Base-by-base conservation (phyloP, 2,329 filamentous ascomycete genomes). In the Dothideomycetes sp. region DNA sequence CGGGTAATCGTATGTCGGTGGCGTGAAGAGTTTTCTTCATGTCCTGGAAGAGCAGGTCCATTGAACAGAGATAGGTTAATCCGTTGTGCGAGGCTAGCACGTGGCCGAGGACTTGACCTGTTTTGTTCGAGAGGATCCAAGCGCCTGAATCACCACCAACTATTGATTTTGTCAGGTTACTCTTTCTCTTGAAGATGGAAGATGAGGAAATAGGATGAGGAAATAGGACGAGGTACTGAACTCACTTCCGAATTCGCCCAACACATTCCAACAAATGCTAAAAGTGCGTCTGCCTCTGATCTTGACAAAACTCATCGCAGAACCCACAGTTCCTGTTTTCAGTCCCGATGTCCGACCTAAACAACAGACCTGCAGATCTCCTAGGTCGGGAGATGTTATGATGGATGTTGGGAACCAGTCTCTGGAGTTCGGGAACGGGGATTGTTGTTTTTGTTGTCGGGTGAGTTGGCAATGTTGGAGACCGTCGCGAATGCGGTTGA, bases 91-190 rank as follows among this genome's bases (percentile, higher is more conserved):
- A 77, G 0, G 89, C 89, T 10, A 96, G 70, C 0, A 96, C 84
- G 53, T 95, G 89, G 0, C 89, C 89, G 51, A 85, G 91, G 3
- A 95, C 77, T 25, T 79, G 75, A 1, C 86, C 86, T n/a, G 79
- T 71, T 5, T 73, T 71, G 43, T 84, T 81, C 51, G 89, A 84
- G 12, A 95, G 78, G 4, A 96, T 77, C 89, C 89, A 96, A 0
- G 89, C 89, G 4, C 89, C 89, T 5, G 82, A 89, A 58, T 96
- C 89, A 13, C 89, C 89, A 2, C 88, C 88, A 10, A 91, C 77
- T 62, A 55, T 49, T 53, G 47, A 33, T 31, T n/a, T 15, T 10
- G 29, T 42, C 34, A 43, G 34, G 23, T 32, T 37, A 42, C 13
- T 37, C n/a, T n/a, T 20, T 36, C 27, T 13, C 29, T 4, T 20